Evolutionary conservation across 2,329 filamentous ascomycete species (phyloP).

Genomic region (Fusarium chlamydosporum): DNA sequence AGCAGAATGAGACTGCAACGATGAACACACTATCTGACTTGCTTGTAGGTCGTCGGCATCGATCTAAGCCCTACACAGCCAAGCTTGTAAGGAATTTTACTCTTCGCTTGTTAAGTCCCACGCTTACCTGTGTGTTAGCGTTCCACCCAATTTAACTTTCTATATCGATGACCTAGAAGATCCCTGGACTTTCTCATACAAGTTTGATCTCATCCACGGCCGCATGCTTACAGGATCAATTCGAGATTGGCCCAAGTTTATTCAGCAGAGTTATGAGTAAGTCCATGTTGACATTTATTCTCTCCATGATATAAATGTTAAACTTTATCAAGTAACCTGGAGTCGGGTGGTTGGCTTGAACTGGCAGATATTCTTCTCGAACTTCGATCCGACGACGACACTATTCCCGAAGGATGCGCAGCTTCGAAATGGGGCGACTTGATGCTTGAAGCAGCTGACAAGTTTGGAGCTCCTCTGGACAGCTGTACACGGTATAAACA

Average conservation of each 20-base stretch:
- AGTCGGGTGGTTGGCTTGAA: slow-evolving; percentile 62
- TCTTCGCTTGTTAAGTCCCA: background rate
- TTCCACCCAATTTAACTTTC: slow-evolving; percentile 66
- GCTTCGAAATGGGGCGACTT: slow-evolving; percentile 50
- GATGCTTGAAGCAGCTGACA: slow-evolving; percentile 52
- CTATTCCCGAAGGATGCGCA: slow-evolving; percentile 50
- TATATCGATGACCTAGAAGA: slow-evolving; percentile 61
- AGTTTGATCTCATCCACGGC: slow-evolving; percentile 60
- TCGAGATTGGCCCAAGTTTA: slow-evolving; percentile 55
- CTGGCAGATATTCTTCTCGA: slow-evolving; percentile 60
- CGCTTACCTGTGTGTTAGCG: slow-evolving; percentile 46
- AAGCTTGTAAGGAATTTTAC: slow-evolving; percentile 47
- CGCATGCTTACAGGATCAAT: slow-evolving; percentile 58
- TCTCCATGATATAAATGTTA: background rate
- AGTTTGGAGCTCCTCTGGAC: slow-evolving; percentile 52
- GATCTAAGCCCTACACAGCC: slow-evolving; percentile 61
- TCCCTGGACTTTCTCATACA: slow-evolving; percentile 56
- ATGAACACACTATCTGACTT: background rate
- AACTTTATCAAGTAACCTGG: slow-evolving; percentile 44
- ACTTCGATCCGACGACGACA: slow-evolving; percentile 60
- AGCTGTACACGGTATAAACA: slow-evolving; percentile 51
- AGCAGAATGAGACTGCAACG: fast-evolving
- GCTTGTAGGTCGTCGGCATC: slow-evolving; percentile 54
- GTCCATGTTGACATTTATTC: fast-evolving
- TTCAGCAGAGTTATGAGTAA: slow-evolving; percentile 55